Percentiles rank a stretch among this genome's conserved stretches.
Conservation (phyloP, 306 rosid species). For the Chamaecrista fasciculata region DNA sequence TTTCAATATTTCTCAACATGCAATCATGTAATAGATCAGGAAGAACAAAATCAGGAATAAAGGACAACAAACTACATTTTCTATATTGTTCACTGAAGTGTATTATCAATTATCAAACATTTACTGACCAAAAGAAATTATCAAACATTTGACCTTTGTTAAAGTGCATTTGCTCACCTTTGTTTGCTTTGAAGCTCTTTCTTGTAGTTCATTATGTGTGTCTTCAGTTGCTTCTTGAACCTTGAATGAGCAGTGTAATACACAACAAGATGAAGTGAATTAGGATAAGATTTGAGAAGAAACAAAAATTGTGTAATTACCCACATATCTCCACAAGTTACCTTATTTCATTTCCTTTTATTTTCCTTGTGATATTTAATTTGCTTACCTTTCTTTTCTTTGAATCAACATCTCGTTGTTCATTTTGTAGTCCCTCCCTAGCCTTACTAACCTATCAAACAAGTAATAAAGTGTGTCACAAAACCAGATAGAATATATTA, state of each 20-base stretch:
- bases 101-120: too few relatives aligned
- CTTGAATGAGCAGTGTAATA: constrained; percentile 35
- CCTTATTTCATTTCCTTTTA: neutral
- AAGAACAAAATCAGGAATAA: neutral
- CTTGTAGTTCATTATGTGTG: constrained; percentile 40
- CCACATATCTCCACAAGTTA: neutral
- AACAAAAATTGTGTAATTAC: neutral
- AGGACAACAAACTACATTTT: neutral
- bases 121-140: too few relatives aligned
- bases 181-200: constrained; percentile 38
- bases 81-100: neutral
- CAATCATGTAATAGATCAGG: neutral
- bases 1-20: neutral
- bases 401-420: constrained; percentile 29
- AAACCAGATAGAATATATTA: neutral
- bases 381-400: constrained; percentile 45
- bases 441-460: constrained; percentile 22
- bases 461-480: neutral
- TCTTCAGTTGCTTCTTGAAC: constrained; percentile 32
- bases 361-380: neutral
- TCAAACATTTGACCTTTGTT: neutral
- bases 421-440: constrained; percentile 36
- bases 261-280: neutral
- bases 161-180: constrained; percentile 37
- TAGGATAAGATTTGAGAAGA: neutral